phyloP scores from a whole-genome alignment of 2,329 filamentous ascomycete species.

The Teratosphaeriaceae sp. region DNA sequence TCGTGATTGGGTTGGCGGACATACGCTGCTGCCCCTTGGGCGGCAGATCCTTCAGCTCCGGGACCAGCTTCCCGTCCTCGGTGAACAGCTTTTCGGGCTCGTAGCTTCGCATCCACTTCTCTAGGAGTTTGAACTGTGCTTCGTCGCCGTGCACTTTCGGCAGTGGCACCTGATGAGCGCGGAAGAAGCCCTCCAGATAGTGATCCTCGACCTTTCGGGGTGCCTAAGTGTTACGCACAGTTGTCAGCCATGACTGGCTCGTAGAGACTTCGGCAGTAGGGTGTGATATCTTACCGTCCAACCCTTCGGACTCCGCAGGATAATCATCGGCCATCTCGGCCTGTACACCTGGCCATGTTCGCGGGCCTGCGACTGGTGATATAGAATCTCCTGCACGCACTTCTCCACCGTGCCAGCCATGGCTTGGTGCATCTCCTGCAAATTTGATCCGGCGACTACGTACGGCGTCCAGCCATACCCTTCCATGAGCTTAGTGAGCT shows the following conservation, averaged over 20 bases:
- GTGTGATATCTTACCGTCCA: too few species aligned
- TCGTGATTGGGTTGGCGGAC: slow-evolving; percentile 70
- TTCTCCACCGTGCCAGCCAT: slow-evolving; percentile 72
- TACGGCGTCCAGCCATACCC: slow-evolving; percentile 76
- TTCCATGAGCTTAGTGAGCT: slow-evolving; percentile 61
- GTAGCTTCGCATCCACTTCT: slow-evolving; percentile 72
- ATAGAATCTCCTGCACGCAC: slow-evolving; percentile 62
- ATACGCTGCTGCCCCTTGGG: slow-evolving; percentile 63
- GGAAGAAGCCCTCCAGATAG: slow-evolving; percentile 70
- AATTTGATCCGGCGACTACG: slow-evolving; percentile 70
- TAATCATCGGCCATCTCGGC: slow-evolving; percentile 71
- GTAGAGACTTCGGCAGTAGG: too few species aligned
- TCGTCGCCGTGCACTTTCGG: slow-evolving; percentile 59
- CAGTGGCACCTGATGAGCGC: slow-evolving; percentile 71
- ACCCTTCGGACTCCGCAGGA: slow-evolving; percentile 71
- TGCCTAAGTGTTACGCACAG: too few species aligned
- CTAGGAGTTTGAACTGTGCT: slow-evolving; percentile 59
- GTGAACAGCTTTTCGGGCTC: slow-evolving; percentile 66
- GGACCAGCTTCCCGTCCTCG: slow-evolving; percentile 55
- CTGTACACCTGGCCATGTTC: slow-evolving; percentile 63
- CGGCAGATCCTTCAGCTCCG: slow-evolving; percentile 57
- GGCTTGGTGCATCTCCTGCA: slow-evolving; percentile 71
- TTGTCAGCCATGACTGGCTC: too few species aligned
- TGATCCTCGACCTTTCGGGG: slow-evolving; percentile 65
- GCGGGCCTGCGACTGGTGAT: slow-evolving; percentile 64